These are phyloP conservation scores for Candida gigantensis DNA, from an alignment of 1,139 yeast species.

Conservation along the genomic window DNA sequence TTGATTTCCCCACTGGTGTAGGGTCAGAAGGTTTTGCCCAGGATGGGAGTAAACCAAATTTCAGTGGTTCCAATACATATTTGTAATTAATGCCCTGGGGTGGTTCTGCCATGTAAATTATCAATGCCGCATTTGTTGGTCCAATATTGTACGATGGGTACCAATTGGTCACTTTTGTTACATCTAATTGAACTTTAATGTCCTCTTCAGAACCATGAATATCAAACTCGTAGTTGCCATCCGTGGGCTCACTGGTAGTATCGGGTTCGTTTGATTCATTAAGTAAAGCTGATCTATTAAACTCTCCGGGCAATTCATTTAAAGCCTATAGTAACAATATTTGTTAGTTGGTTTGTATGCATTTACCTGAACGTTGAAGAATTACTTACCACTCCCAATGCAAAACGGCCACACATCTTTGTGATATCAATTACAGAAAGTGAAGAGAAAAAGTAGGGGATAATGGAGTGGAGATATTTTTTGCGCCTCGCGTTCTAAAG, in stretches of 20 bases:
- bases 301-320: constrained; percentile 31
- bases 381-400: constrained; percentile 41
- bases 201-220: constrained; percentile 9
- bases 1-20: constrained; percentile 23
- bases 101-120: constrained; percentile 24
- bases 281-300: constrained; percentile 18
- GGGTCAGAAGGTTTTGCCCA: constrained; percentile 44
- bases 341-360: constrained; percentile 11
- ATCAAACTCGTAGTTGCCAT: constrained; percentile 7
- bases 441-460: too few relatives aligned
- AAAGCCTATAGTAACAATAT: constrained; percentile 20
- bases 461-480: too few relatives aligned
- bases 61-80: constrained; percentile 40
- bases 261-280: constrained; percentile 6
- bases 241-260: constrained; percentile 1
- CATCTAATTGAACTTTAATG: constrained; percentile 12
- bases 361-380: too few relatives aligned
- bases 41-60: constrained; percentile 42
- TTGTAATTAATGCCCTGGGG: constrained; percentile 11
- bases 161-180: constrained; percentile 16
- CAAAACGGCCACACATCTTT: constrained; percentile 46
- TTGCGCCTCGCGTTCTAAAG: too few relatives aligned
- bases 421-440: too few relatives aligned
- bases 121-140: constrained; percentile 40
- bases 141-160: constrained; percentile 39